phyloP scores from a whole-genome alignment of 2,329 filamentous ascomycete genomes.

The Scedosporium dehoogii region DNA sequence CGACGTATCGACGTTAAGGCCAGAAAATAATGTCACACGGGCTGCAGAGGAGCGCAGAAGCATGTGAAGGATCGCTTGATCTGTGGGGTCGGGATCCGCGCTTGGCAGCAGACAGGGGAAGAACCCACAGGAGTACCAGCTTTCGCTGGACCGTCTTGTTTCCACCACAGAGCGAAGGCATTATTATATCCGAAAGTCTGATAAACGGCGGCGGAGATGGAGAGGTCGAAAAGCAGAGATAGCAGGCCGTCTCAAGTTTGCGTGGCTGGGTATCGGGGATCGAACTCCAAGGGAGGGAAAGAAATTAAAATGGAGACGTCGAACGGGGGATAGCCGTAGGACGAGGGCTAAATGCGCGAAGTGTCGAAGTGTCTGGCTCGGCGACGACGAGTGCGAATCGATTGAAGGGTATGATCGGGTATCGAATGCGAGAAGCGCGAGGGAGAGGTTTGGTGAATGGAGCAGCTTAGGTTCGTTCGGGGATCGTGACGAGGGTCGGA shows the following conservation, averaged over 20 bases:
- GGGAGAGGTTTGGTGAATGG: background rate
- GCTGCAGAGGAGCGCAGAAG: background rate
- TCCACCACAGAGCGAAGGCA: slow-evolving; percentile 47
- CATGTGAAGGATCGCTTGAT: background rate
- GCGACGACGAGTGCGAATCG: background rate
- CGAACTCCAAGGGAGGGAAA: background rate
- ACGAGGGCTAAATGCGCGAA: background rate
- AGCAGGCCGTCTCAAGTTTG: background rate
- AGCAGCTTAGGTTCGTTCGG: background rate
- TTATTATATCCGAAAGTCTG: background rate
- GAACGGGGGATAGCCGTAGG: background rate
- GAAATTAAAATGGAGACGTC: background rate
- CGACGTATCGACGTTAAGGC: background rate
- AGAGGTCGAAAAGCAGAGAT: background rate
- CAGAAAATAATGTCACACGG: background rate
- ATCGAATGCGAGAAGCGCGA: background rate
- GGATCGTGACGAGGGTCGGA: background rate
- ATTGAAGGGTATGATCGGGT: background rate
- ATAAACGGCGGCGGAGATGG: background rate
- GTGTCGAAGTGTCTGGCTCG: background rate
- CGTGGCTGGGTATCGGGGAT: background rate
- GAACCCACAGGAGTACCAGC: slow-evolving; percentile 72
- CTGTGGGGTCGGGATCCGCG: background rate
- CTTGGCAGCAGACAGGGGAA: background rate
- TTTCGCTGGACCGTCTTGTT: slow-evolving; percentile 88